Conservation (phyloP, 2,329 filamentous ascomycete genomes). For the Phyllosticta paracitricarpa region DNA sequence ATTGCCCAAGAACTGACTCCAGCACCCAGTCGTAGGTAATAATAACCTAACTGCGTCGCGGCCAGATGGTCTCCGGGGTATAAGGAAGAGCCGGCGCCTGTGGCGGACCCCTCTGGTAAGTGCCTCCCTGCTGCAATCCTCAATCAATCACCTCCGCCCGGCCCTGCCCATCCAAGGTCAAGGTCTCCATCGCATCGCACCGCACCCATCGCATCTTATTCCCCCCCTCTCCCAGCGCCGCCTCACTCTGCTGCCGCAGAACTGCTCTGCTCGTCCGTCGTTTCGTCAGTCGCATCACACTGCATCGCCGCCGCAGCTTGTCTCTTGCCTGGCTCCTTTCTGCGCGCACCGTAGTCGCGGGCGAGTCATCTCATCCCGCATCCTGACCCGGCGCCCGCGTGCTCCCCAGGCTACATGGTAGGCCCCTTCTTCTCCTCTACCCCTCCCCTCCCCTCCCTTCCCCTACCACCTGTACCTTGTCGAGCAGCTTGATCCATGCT, state of each 20-base stretch:
- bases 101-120: constrained; percentile 34
- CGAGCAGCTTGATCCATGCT: constrained; percentile 11
- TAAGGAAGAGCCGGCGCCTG: constrained; percentile 36
- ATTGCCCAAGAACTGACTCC: constrained; percentile 10
- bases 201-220: constrained; percentile 2
- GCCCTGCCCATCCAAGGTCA: background rate
- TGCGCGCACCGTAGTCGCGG: constrained; percentile 18
- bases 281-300: constrained; percentile 19
- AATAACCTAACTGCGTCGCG: constrained; percentile 17
- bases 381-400: constrained; percentile 25
- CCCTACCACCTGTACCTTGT: constrained; percentile 13
- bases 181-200: background rate
- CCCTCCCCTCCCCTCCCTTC: constrained; percentile 20
- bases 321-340: constrained; percentile 13
- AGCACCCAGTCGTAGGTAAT: constrained; percentile 17
- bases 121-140: constrained; percentile 20
- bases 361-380: constrained; percentile 22
- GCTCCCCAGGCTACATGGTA: constrained; percentile 31
- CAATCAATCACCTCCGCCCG: background rate
- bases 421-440: constrained; percentile 21
- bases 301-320: constrained; percentile 19
- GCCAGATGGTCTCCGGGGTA: constrained; percentile 31
- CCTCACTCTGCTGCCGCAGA: constrained; percentile 11
- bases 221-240: constrained; percentile 6
- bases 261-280: constrained; percentile 16